phyloP scores from a whole-genome alignment of 2,329 filamentous ascomycete genomes.

The Pyrenophora teres region DNA sequence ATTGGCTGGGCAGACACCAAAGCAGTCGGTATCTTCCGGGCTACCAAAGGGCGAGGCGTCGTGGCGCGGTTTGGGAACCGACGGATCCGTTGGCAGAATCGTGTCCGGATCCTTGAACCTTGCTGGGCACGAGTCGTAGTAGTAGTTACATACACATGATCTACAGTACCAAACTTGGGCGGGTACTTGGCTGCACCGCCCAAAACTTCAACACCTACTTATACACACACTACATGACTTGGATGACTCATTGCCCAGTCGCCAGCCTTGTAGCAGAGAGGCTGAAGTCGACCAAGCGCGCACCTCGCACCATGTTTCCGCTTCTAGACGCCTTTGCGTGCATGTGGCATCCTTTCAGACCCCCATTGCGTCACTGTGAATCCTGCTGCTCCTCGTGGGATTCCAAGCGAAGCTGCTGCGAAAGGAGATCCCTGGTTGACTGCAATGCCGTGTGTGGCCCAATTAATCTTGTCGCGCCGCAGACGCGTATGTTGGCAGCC shows the following conservation, averaged over 20 bases:
- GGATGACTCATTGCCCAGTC: constrained; percentile 6
- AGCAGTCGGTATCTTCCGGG: constrained; percentile 4
- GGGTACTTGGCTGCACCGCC: neutral
- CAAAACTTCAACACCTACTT: neutral
- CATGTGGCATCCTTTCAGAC: constrained; percentile 3
- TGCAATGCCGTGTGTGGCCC: neutral
- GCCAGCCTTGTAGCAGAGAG: constrained; percentile 4
- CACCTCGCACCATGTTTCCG: constrained; percentile 11
- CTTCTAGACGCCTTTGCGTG: constrained; percentile 3
- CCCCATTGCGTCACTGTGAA: constrained; percentile 1
- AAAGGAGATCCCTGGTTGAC: neutral
- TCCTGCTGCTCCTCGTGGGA: constrained; percentile 1
- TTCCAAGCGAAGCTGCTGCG: constrained; percentile 1
- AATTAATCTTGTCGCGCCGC: constrained; percentile 4
- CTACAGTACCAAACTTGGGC: neutral
- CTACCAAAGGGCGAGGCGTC: constrained; percentile 2
- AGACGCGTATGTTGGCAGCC: constrained; percentile 14
- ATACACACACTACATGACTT: neutral
- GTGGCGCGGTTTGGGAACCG: constrained; percentile 4
- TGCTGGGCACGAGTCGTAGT: neutral
- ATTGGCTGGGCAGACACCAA: too few species aligned
- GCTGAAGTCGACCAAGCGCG: constrained; percentile 8
- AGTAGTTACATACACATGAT: neutral
- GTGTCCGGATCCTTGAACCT: neutral
- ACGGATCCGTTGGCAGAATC: constrained; percentile 3